Evolutionary conservation across 495 filamentous ascomycete species (phyloP).

Genomic region (Staphylotrichum longicolle): DNA sequence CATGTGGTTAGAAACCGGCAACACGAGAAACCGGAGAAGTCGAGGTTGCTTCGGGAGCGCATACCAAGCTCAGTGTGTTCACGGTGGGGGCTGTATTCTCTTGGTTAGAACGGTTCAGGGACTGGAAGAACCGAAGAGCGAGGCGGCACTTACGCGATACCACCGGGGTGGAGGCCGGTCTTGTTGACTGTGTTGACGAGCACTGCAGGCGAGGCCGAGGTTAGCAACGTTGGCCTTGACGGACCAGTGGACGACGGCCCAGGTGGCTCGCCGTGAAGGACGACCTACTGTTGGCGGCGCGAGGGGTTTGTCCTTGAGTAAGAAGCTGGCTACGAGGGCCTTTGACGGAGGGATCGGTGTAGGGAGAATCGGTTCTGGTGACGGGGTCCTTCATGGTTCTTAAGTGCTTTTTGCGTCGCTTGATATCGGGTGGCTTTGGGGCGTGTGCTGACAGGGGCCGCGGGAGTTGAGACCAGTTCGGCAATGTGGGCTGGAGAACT

Average conservation of each 20-base stretch:
- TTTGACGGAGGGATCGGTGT: constrained; percentile 48
- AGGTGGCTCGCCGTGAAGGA: not conserved
- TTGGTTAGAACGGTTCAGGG: constrained; percentile 14
- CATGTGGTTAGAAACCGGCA: constrained; percentile 24
- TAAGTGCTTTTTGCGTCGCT: constrained; percentile 33
- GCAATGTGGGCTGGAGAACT: constrained; percentile 25
- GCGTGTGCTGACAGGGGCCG: constrained; percentile 27
- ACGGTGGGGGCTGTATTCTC: constrained; percentile 62
- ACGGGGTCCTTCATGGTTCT: constrained; percentile 53
- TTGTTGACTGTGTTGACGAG: constrained; percentile 74
- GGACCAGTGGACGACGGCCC: not conserved
- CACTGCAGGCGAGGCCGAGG: constrained; percentile 52
- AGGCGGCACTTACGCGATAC: constrained; percentile 73
- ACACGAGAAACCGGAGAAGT: not conserved
- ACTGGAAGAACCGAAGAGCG: constrained; percentile 17
- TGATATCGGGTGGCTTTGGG: constrained; percentile 20
- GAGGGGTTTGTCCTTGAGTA: constrained; percentile 35
- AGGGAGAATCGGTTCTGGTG: constrained; percentile 48
- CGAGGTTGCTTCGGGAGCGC: constrained; percentile 13
- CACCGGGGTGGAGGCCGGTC: constrained; percentile 81
- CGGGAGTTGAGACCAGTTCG: constrained; percentile 25
- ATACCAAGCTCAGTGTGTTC: constrained; percentile 87
- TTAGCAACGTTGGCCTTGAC: not conserved
- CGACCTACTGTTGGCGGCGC: constrained; percentile 44
- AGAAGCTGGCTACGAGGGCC: constrained; percentile 38